Percentiles rank a stretch among this genome's conserved stretches.
Conservation (phyloP, 1,284 basidiomycete species). For the Exobasidium rhododendri region DNA sequence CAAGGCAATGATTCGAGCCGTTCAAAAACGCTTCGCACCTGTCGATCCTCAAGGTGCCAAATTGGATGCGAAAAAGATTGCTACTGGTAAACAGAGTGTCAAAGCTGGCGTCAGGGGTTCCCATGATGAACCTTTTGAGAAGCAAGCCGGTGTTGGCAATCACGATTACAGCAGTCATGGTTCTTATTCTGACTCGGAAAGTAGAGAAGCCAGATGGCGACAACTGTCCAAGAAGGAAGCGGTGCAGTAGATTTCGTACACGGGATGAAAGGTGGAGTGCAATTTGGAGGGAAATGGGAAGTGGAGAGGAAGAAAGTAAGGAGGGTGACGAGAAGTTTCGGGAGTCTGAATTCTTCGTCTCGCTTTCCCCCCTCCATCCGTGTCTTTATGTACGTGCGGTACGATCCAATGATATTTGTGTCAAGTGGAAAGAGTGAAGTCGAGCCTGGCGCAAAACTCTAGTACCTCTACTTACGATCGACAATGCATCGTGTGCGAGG, state of each 20-base stretch:
- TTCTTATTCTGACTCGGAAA: slow-evolving; percentile 9
- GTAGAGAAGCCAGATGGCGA: slow-evolving; percentile 12
- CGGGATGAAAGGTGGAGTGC: not conserved
- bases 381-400: too few relatives aligned
- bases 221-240: slow-evolving; percentile 9
- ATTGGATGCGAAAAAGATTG: slow-evolving; percentile 30
- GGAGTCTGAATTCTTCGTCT: too few relatives aligned
- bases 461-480: too few relatives aligned
- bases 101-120: slow-evolving; percentile 31
- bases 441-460: too few relatives aligned
- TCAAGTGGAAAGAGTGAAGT: too few relatives aligned
- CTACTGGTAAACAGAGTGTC: slow-evolving; percentile 33
- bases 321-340: too few relatives aligned
- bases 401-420: too few relatives aligned
- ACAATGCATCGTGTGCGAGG: too few relatives aligned
- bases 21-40: slow-evolving; percentile 50
- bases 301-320: too few relatives aligned
- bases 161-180: slow-evolving; percentile 7
- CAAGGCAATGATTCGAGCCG: slow-evolving; percentile 46
- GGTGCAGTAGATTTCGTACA: not conserved
- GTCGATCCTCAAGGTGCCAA: slow-evolving; percentile 11
- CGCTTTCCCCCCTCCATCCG: too few relatives aligned
- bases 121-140: slow-evolving; percentile 35
- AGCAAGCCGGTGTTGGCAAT: slow-evolving; percentile 21
- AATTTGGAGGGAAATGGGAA: too few relatives aligned